Evolutionary conservation across 371 early-diverging fungal genomes (phyloP).

Genomic region (Mucor irregularis): DNA sequence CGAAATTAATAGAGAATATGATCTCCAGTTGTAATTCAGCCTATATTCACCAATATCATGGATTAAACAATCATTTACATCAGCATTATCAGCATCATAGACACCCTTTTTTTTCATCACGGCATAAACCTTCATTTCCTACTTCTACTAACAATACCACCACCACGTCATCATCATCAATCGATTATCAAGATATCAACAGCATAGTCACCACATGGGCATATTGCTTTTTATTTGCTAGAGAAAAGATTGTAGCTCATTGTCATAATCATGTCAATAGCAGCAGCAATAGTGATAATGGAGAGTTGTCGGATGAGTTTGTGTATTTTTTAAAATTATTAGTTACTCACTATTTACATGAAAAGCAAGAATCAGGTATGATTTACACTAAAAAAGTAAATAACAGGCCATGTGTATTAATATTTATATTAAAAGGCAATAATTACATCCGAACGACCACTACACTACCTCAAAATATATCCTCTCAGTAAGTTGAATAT

Average conservation of each 20-base stretch:
- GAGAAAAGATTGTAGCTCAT: constrained; percentile 40
- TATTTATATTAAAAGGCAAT: constrained; percentile 3
- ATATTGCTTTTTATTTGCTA: constrained; percentile 38
- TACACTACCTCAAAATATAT: constrained; percentile 17
- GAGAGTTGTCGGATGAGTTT: constrained; percentile 20
- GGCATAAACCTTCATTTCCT: not conserved
- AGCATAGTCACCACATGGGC: constrained; percentile 27
- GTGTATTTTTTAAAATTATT: constrained; percentile 32
- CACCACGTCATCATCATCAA: constrained; percentile 2
- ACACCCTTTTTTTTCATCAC: constrained; percentile 4
- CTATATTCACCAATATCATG: constrained; percentile 15
- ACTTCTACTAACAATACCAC: not conserved
- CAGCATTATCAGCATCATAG: constrained; percentile 1
- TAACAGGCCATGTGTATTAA: constrained; percentile 1
- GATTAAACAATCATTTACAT: not conserved
- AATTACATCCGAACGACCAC: not conserved
- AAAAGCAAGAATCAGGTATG: constrained; percentile 23
- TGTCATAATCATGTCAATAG: constrained; percentile 17
- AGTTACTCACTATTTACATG: constrained; percentile 30
- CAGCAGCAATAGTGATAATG: constrained; percentile 3
- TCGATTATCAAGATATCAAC: not conserved
- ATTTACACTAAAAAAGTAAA: not conserved
- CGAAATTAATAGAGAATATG: constrained; percentile 27
- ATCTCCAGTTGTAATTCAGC: constrained; percentile 26
- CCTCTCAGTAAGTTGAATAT: not conserved